Percentiles rank a stretch among this genome's conserved stretches.
Conservation (phyloP, 495 filamentous ascomycete species). For the Penicillium desertorum region DNA sequence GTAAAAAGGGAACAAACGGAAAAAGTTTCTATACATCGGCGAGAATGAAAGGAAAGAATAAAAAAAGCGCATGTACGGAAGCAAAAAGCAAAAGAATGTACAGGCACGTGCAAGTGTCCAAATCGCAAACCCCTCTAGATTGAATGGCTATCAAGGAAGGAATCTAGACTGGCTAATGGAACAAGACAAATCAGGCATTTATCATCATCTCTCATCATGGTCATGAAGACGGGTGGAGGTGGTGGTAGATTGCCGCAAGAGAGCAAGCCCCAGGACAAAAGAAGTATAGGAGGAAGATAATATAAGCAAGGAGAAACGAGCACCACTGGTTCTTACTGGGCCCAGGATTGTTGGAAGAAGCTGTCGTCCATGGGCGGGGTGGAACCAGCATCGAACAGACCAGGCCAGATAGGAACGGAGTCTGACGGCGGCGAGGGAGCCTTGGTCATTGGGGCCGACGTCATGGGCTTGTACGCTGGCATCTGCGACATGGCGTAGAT, state of each 20-base stretch:
- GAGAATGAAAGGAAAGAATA: neutral
- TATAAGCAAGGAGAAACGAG: slow-evolving; percentile 12
- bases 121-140: slow-evolving; percentile 36
- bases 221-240: slow-evolving; percentile 53
- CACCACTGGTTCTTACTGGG: slow-evolving; percentile 27
- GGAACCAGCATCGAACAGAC: slow-evolving; percentile 37
- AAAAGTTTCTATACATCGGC: slow-evolving; percentile 6
- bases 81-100: slow-evolving; percentile 13
- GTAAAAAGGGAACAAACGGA: neutral
- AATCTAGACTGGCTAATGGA: slow-evolving; percentile 45
- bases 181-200: slow-evolving; percentile 44
- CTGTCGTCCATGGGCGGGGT: slow-evolving; percentile 37
- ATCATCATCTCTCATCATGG: slow-evolving; percentile 57
- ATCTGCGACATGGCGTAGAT: slow-evolving; percentile 37
- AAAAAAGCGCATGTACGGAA: neutral
- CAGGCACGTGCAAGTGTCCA: slow-evolving; percentile 12
- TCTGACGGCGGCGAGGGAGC: slow-evolving; percentile 33
- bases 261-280: slow-evolving; percentile 17
- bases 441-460: slow-evolving; percentile 16
- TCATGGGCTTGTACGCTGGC: slow-evolving; percentile 28
- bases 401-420: slow-evolving; percentile 41
- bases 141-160: slow-evolving; percentile 40
- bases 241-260: slow-evolving; percentile 44
- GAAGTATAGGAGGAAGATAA: slow-evolving; percentile 15
- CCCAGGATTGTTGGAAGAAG: slow-evolving; percentile 40